Evolutionary conservation across 176 grass and related monocot species (phyloP).

Genomic region (Eragrostis curvula): DNA sequence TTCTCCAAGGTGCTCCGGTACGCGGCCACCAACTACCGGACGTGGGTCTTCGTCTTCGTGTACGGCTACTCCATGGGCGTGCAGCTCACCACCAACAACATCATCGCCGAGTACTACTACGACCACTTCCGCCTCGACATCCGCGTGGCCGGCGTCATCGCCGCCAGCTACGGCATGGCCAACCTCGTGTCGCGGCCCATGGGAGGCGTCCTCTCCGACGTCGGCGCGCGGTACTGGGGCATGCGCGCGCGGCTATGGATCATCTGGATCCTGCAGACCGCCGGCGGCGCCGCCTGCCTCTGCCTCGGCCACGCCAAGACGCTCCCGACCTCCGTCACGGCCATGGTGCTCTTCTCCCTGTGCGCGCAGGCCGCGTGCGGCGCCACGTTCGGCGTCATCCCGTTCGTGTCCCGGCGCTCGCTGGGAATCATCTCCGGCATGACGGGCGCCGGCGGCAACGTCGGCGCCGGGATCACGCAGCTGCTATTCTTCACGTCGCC

Average conservation of each 20-base stretch:
- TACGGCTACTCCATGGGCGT: conserved; percentile 96
- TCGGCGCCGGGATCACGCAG: conserved; percentile 78
- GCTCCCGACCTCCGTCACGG: conserved; percentile 54
- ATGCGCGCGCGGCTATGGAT: conserved; percentile 91
- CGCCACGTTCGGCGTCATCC: conserved; percentile 73
- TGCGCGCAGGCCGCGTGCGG: conserved; percentile 86
- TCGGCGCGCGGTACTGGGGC: conserved; percentile 55
- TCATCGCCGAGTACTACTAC: conserved; percentile 89
- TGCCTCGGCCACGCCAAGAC: conserved; percentile 56
- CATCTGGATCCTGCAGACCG: conserved; percentile 87
- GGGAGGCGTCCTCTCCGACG: conserved; percentile 73
- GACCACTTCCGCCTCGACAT: conserved; percentile 82
- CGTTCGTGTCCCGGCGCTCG: conserved; percentile 76
- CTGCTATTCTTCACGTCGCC: conserved; percentile 85
- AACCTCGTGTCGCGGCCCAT: conserved; percentile 70
- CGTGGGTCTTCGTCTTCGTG: conserved; percentile 88
- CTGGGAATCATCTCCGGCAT: conserved; percentile 78
- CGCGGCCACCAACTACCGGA: conserved; percentile 79
- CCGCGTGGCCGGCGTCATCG: conserved; percentile 69
- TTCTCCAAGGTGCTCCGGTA: conserved; percentile 75
- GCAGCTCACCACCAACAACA: conserved; percentile 90
- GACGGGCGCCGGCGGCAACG: conserved; percentile 76
- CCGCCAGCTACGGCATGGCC: conserved; percentile 87
- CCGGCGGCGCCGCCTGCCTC: conserved; percentile 76
- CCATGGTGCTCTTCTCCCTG: conserved; percentile 86